A percentile compares a stretch with the other conserved stretches of the same genome.
Conservation (phyloP, 306 rosid species). For the Albizia julibrissin region DNA sequence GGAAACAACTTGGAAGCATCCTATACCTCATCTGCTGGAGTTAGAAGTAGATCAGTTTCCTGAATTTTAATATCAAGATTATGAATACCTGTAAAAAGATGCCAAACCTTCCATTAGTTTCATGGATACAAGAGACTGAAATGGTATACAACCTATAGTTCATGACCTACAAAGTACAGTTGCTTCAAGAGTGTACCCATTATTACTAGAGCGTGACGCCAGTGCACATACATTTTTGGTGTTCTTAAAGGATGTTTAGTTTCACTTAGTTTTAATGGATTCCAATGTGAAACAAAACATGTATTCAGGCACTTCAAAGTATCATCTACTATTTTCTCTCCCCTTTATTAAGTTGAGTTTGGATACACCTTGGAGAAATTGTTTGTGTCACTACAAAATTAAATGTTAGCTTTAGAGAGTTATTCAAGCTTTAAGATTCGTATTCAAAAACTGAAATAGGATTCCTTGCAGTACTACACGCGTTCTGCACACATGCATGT, state of each 20-base stretch:
- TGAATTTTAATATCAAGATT: conserved; percentile 60
- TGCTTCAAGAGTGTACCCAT: too few species aligned
- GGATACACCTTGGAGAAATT: background rate
- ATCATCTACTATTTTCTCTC: background rate
- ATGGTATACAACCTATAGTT: background rate
- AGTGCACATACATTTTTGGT: background rate
- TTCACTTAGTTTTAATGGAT: background rate
- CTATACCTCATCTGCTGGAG: conserved; percentile 74
- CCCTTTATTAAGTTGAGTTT: background rate
- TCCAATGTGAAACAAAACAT: background rate
- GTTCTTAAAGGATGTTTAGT: background rate
- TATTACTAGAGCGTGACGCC: background rate
- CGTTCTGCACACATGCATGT: background rate
- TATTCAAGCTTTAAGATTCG: background rate
- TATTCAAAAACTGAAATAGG: background rate
- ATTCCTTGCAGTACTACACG: background rate
- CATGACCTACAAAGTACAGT: background rate
- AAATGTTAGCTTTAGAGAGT: background rate
- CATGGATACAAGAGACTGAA: background rate
- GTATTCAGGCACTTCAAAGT: background rate
- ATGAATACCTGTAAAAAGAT: conserved; percentile 56
- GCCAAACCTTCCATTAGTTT: conserved; percentile 18
- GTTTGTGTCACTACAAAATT: background rate
- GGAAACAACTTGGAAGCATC: conserved; percentile 1
- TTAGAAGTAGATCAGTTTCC: conserved; percentile 71